Base-by-base conservation (phyloP, 768 basidiomycete species). In the Podaxis sp. region DNA sequence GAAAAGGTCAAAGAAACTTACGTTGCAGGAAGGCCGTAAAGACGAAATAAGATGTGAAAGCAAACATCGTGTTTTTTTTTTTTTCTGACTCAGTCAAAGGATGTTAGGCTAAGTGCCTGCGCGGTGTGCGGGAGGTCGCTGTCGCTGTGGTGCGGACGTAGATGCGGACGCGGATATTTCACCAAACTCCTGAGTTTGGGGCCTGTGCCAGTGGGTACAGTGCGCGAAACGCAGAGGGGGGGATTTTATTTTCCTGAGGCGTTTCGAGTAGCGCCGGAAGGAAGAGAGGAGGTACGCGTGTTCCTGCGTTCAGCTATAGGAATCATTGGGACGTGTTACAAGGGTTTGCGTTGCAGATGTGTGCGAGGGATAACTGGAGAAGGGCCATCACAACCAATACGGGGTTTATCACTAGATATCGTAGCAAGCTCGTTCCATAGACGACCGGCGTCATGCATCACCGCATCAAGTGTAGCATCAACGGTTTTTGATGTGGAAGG, bases 141-240 rank as follows among this genome's bases (percentile, higher is more conserved):
- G 7, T 19, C 5, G 33, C 33, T 33, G 8, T 9, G 17, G 37
- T 12, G 36, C 54, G n/a, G 54, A 12, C 41, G 55, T 25, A 15
- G 38, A 27, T 22, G 41, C 41, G 15, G 41, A n/a, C 43, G 25
- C 55, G 41, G 43, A 22, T 40, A 22, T 24, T 13, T 57, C 19
- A 57, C 55, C 55, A 57, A 57, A 57, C 55, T 57, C 55, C 55
- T 46, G 55, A 57, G 55, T 29, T 57, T 57, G 55, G 55, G 41
- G 43, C 55, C 55, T 19, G 8, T 25, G 25, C 40, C 40, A 57
- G 55, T 57, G 37, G 55, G 55, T 57, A 40, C 17, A 22, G 40
- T 43, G 25, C 40, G 24, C 5, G 24, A 27, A 15, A 46, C 7
- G 25, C 4, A 24, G 2, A 12, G 19, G 11, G 12, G 11, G 55